phyloP scores from a whole-genome alignment of 2,329 filamentous ascomycete genomes.

The Monosporascus sp. region DNA sequence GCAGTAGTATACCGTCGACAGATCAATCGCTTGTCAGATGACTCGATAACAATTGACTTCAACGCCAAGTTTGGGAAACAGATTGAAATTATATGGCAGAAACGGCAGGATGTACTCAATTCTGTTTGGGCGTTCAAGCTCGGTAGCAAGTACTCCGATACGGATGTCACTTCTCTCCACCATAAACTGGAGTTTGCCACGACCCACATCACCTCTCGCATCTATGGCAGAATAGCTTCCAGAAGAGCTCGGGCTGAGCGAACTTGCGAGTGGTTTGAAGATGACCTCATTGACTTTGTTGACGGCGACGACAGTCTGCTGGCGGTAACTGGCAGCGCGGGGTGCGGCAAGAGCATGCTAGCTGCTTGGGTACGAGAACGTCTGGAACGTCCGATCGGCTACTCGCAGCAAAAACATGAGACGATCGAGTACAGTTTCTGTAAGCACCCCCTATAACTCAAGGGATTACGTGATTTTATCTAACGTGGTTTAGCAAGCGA shows the following conservation, averaged over 20 bases:
- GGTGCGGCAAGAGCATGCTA: slow-evolving; percentile 33
- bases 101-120: slow-evolving; percentile 26
- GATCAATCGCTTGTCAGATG: slow-evolving; percentile 24
- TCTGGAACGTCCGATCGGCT: slow-evolving; percentile 31
- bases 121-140: slow-evolving; percentile 31
- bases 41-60: slow-evolving; percentile 27
- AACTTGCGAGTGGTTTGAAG: slow-evolving; percentile 34
- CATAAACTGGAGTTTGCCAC: slow-evolving; percentile 24
- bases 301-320: slow-evolving; percentile 28
- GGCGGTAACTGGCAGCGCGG: slow-evolving; percentile 28
- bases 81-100: slow-evolving; percentile 28
- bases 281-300: slow-evolving; percentile 29
- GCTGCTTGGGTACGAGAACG: slow-evolving; percentile 34
- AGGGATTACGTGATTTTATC: neutral
- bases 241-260: slow-evolving; percentile 32
- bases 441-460: slow-evolving; percentile 14
- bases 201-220: slow-evolving; percentile 17
- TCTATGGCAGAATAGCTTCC: slow-evolving; percentile 32
- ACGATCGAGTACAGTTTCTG: slow-evolving; percentile 32
- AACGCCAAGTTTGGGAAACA: slow-evolving; percentile 30
- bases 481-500: slow-evolving; percentile 21
- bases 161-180: slow-evolving; percentile 25
- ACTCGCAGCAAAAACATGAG: slow-evolving; percentile 23
- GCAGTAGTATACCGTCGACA: slow-evolving; percentile 29
- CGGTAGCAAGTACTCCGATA: slow-evolving; percentile 13